A percentile compares a stretch with the other conserved stretches of the same genome.
Conservation (phyloP, 192 early-diverging fungal species). For the Umbelopsis vinacea region DNA sequence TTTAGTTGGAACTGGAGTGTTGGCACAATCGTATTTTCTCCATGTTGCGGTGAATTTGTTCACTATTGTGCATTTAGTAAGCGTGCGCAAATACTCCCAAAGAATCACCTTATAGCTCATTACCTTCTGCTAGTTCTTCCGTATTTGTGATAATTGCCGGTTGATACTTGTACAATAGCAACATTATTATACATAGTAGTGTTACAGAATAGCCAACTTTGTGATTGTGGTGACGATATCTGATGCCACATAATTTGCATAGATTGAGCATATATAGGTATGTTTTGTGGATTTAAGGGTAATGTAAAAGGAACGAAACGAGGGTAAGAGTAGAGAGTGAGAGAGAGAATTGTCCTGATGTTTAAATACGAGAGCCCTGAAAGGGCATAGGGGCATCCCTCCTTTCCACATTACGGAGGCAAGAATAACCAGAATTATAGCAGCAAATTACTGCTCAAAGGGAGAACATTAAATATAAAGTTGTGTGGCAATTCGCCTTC, state of each 20-base stretch:
- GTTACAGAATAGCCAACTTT: not conserved
- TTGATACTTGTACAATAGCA: not conserved
- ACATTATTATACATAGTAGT: not conserved
- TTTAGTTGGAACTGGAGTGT: not conserved
- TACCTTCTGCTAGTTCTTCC: too few species aligned
- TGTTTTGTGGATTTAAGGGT: not conserved
- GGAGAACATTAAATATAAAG: not conserved
- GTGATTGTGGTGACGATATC: not conserved
- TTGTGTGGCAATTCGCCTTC: not conserved
- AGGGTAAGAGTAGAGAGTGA: not conserved
- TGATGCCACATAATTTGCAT: not conserved
- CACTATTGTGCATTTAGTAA: not conserved
- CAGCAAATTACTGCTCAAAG: not conserved
- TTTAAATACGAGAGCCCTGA: not conserved
- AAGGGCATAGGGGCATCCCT: slow-evolving; percentile 12
- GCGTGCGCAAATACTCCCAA: not conserved
- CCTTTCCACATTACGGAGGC: slow-evolving; percentile 3
- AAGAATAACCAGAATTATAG: not conserved
- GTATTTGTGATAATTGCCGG: not conserved
- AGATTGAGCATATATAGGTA: not conserved
- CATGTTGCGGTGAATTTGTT: not conserved
- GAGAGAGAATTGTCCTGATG: not conserved
- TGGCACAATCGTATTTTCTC: not conserved
- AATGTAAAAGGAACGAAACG: not conserved
- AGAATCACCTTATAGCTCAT: too few species aligned